Percentiles rank a stretch among this genome's conserved stretches.
Evolutionary conservation across 805 yeast species (phyloP).

Genomic region (Ascoidea tarda): DNA sequence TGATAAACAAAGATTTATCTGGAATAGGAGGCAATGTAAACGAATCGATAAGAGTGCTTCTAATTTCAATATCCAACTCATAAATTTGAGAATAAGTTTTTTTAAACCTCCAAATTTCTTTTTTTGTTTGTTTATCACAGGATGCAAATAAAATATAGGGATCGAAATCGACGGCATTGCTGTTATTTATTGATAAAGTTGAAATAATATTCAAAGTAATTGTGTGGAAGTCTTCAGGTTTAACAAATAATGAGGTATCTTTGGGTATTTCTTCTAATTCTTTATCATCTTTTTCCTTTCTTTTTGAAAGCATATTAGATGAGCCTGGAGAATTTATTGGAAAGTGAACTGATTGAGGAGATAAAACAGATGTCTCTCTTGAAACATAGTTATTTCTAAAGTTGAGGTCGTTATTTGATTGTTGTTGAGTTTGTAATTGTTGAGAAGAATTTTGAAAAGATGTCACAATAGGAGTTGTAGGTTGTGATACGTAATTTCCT

Average conservation of each 20-base stretch:
- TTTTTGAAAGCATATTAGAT: too few relatives aligned
- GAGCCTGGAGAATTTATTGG: neutral
- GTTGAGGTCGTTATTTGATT: neutral
- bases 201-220: slow-evolving; percentile 33
- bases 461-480: neutral
- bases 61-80: slow-evolving; percentile 44
- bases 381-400: neutral
- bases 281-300: neutral
- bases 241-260: slow-evolving; percentile 36
- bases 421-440: neutral
- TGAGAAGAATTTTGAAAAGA: neutral
- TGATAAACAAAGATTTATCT: slow-evolving; percentile 40
- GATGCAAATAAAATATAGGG: slow-evolving; percentile 49
- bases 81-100: slow-evolving; percentile 49
- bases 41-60: slow-evolving; percentile 35
- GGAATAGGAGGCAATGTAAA: slow-evolving; percentile 46
- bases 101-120: slow-evolving; percentile 63
- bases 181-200: slow-evolving; percentile 26
- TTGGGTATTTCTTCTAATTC: slow-evolving; percentile 8
- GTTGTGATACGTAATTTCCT: neutral
- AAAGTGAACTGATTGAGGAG: neutral
- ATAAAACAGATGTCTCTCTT: too few relatives aligned
- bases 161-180: slow-evolving; percentile 34
- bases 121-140: slow-evolving; percentile 41
- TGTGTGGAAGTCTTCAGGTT: slow-evolving; percentile 43